Percentiles rank a stretch among this genome's conserved stretches.
These are phyloP conservation scores for Fusarium begoniae DNA, from an alignment of 2,329 filamentous ascomycete species.

Conservation along the genomic window DNA sequence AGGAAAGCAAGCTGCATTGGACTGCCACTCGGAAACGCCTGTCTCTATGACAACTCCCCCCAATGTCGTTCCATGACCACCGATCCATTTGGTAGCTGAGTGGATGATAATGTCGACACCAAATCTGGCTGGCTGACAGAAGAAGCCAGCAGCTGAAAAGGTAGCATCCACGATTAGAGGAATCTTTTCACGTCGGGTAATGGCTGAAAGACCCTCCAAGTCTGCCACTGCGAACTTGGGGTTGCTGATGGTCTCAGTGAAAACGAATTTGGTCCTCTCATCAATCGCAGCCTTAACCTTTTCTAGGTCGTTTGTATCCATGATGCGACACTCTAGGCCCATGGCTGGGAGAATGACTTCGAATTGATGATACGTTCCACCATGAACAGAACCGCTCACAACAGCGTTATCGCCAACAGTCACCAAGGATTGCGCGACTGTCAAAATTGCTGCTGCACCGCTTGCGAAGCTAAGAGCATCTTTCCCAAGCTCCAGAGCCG, in stretches of 20 bases:
- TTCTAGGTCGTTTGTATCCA: not conserved
- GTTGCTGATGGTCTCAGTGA: constrained; percentile 9
- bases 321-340: not conserved
- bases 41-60: constrained; percentile 85
- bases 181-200: not conserved
- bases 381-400: not conserved
- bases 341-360: not conserved
- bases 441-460: not conserved
- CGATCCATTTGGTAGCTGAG: constrained; percentile 96
- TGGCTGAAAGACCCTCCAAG: not conserved
- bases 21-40: constrained; percentile 93
- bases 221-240: constrained; percentile 1
- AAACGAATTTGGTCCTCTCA: not conserved
- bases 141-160: not conserved
- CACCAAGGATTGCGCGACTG: not conserved
- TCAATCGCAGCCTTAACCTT: not conserved
- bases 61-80: constrained; percentile 93
- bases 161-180: constrained; percentile 3
- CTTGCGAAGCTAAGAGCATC: not conserved
- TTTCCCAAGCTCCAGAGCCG: not conserved
- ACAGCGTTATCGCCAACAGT: constrained; percentile 1
- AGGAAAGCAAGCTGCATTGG: constrained; percentile 40
- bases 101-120: constrained; percentile 88
- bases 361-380: constrained; percentile 7
- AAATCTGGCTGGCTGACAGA: not conserved